Base-by-base conservation (phyloP, 2,329 filamentous ascomycete species). In the Dryadomyces quercus-mongolicae region DNA sequence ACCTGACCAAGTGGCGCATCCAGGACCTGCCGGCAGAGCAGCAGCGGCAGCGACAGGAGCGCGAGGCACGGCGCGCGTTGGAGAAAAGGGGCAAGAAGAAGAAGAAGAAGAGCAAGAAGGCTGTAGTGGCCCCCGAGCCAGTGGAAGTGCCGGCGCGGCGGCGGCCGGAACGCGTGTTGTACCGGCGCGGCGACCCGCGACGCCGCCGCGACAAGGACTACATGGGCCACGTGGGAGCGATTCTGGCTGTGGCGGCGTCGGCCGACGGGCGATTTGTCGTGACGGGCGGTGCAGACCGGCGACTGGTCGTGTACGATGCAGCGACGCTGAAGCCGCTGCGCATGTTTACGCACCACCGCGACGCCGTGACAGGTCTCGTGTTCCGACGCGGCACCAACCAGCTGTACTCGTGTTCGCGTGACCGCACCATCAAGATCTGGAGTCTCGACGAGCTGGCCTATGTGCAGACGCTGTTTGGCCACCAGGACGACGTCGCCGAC, bases 361-460 rank as follows among this genome's bases (percentile, higher is more conserved):
- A 94, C 64, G 80, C 88, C 16, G 82, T 98, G 51, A 92, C 87
- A 7, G 85, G 85, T 0, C 74, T 98, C 18, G 86, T 85, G 0
- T 98, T 98, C 66, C 84, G 90, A 42, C 78, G 88, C 58, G 88
- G 86, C 51, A 91, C 87, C 16, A 95, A 96, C 64, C 91, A 96
- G 69, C 73, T 98, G 20, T 98, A 94, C 71, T 94, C 89, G 3
- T 85, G 86, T 55, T 93, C 88, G 53, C 87, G 85, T 63, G 93
- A 98, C 69, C 82, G 93, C 45, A 95, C 92, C 2, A 85, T 98
- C 65, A 97, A 97, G 69, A 86, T 94, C 36, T 98, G 92, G 89
- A 92, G 86, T 60, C 74, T 96, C 46, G 86, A 95, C 62, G 90
- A 94, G 66, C 77, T 95, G 58, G 89, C 92, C 48, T 98, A 97